Base-by-base conservation (phyloP, 495 filamentous ascomycete genomes). In the Penicillium riverlandense region DNA sequence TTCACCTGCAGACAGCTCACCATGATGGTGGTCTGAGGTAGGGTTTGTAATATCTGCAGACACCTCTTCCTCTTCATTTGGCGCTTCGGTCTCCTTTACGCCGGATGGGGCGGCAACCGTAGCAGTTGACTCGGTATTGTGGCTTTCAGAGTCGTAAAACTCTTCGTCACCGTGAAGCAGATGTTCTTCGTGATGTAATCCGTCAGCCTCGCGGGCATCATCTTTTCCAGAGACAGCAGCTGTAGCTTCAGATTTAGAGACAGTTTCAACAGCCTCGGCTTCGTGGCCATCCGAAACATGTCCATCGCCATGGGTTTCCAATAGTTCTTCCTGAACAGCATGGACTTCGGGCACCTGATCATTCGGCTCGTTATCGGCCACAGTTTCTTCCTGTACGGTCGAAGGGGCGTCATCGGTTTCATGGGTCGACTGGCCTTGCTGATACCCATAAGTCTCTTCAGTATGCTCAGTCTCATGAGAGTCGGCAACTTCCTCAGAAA, bases 111-210 rank as follows among this genome's bases (percentile, higher is more conserved):
- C 45, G 22, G 48, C 53, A 30, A 65, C 38, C 10, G 67, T 65
- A 29, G 53, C 49, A 7, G 61, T 61, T 4, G 66, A 67, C 33
- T 64, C 63, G 11, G 58, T 62, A 6, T 48, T 52, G 29, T 57
- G 55, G 36, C 48, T 60, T 22, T 68, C 65, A 7, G 50, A 57
- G 32, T 57, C 49, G 48, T 61, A 58, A 0, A 45, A 52, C 8
- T 47, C 48, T 39, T 59, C 50, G 16, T 50, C 49, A 39, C 36
- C 40, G 15, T 45, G 38, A 14, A 11, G 11, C 27, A 43, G 27
- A 29, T 44, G 12, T 11, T 31, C 45, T 11, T 44, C 22, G 38
- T 49, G 16, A 34, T 34, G 10, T 6, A 34, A 11, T 36, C 49
- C 35, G 22, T 48, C 30, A 32, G 40, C 49, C 35, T 56, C 28